Conservation (phyloP, 2,329 filamentous ascomycete genomes). For the Alternaria viburni region DNA sequence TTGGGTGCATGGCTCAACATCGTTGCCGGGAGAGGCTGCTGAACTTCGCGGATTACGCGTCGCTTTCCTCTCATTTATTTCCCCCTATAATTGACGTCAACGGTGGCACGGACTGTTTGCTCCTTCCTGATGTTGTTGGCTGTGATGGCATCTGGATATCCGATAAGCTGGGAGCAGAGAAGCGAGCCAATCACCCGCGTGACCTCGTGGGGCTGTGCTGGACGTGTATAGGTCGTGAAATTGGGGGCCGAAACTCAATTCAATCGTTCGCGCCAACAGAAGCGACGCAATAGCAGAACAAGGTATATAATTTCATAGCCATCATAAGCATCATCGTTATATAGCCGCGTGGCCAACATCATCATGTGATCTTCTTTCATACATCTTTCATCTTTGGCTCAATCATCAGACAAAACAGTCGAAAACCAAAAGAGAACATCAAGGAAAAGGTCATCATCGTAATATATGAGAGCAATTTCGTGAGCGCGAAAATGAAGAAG, state of each 20-base stretch:
- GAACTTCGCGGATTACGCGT: background rate
- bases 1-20: background rate
- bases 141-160: background rate
- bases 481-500: background rate
- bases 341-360: constrained; percentile 16
- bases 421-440: background rate
- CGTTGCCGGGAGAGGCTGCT: background rate
- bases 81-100: background rate
- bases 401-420: constrained; percentile 2
- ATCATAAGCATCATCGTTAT: constrained; percentile 16
- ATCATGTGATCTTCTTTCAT: constrained; percentile 8
- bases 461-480: background rate
- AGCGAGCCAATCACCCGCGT: background rate
- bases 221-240: background rate
- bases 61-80: background rate
- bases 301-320: constrained; percentile 13
- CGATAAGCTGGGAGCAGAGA: background rate
- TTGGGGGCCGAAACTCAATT: background rate
- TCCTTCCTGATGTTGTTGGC: background rate
- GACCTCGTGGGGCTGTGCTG: background rate
- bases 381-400: constrained; percentile 20
- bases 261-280: background rate
- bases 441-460: background rate
- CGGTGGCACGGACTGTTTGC: background rate
- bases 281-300: background rate